Base-by-base conservation (phyloP, 345 rosid genomes). In the Bruguiera parviflora region DNA sequence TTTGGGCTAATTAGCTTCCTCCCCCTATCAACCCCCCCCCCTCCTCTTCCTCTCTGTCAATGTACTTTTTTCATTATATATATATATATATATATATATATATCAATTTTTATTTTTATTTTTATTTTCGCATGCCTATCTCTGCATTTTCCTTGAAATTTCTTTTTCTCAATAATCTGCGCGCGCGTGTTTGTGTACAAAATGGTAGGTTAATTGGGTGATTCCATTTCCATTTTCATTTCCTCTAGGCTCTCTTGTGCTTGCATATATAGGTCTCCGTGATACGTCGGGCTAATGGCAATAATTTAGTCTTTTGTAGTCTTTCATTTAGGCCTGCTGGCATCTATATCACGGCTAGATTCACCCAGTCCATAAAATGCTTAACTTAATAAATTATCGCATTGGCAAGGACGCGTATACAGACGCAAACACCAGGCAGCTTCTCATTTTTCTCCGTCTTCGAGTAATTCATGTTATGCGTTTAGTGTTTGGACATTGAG, bases 121-220 rank as follows among this genome's bases (percentile, higher is more conserved):
- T 27, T 27, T 1, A 1, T 19, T 11, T 31, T 61, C 52, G 35
- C 25, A 21, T 33, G 61, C 19, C 53, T 61, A 31, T 22, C 24
- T 70, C 13, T 21, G 53, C 51, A 61, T 69, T 60, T 16, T 69
- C 61, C n/a, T 32, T 35, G 47, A 8, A n/a, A 60, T 43, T 49
- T 47, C 29, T 5, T 19, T 19, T 19, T 18, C 20, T 69, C 11
- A 39, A 39, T 39, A 2, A 39, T 39, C 3, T 11, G 47, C 11
- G 43, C 6, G 37, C 8, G 37, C 6, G 35, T 5, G 15, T 39
- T 9, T 43, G 49, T 43, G 18, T 43, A 43, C 49, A 43, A 13
- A 43, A 43, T 43, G 49, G 5, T 43, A 43, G 49, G 13, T 43
- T 43, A 43, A 43, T 43, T 3, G 5, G 16, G 49, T 15, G 49